Conservation (phyloP, 176 grass and related monocot species). For the Carex pumila region DNA sequence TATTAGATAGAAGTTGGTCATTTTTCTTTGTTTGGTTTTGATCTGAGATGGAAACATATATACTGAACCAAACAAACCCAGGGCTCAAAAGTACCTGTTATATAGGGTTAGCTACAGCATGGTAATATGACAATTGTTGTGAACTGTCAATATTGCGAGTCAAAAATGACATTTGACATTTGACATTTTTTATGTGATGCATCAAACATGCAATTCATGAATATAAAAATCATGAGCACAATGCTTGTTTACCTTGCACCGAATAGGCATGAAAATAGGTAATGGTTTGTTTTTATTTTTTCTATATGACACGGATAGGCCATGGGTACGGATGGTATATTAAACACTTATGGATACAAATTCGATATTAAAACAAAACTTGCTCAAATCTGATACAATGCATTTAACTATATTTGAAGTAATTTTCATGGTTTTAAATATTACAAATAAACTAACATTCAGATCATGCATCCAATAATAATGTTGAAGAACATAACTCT, state of each 20-base stretch:
- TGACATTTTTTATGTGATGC: not conserved
- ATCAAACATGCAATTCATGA: not conserved
- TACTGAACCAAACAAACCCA: not conserved
- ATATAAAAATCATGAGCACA: not conserved
- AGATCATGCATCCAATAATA: not conserved
- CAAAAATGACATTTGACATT: not conserved
- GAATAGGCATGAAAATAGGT: not conserved
- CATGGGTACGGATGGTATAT: not conserved
- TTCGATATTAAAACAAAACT: not conserved
- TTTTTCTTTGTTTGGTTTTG: not conserved
- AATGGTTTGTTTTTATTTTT: not conserved
- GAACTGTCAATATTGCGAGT: not conserved
- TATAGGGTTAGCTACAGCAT: not conserved
- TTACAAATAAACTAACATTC: not conserved
- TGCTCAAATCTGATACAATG: not conserved
- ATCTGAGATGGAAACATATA: not conserved
- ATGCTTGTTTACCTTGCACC: not conserved
- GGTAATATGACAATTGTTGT: not conserved
- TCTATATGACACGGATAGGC: not conserved
- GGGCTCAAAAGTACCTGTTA: not conserved
- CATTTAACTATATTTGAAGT: not conserved
- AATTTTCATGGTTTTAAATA: not conserved
- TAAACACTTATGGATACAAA: not conserved
- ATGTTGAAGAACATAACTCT: not conserved
- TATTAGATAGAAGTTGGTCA: not conserved